Evolutionary conservation across 176 grass and related monocot genomes (phyloP), one percentile per base, ranked within the genome.

Genomic region (Lolium multiflorum): DNA sequence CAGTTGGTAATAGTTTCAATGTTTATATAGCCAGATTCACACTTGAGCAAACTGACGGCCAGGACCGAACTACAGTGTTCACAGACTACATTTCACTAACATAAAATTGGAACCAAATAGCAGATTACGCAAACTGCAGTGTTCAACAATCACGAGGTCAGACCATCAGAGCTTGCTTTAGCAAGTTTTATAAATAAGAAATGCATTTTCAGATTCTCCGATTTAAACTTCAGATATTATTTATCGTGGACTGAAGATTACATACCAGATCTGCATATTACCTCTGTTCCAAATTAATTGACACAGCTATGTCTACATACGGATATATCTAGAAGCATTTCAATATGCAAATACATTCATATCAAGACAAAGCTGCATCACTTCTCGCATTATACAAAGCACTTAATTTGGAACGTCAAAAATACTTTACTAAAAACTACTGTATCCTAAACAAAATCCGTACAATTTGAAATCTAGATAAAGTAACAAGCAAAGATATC

Each of bases 401-500:
- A 35, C 31, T 35, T 35, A 35, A 35, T 35, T 35, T 35, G 31
- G 31, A 35, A 35, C 31, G 31, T 35, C 31, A 3, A 35, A 35
- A 35, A 35, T 35, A 35, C 31, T 35, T 60, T 35, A 65, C 62
- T 48, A 71, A 41, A 73, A 60, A 38, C 21, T 52, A 59, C 21
- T 49, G 52, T 18, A 52, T 41, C 44, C 80, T 61, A 51, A 21
- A 76, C 75, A 83, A 78, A 62, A 39, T 26, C 48, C 10, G 9
- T 39, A 78, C 26, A 78, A 24, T 31, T 37, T 20, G 6, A 78
- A 78, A 88, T 43, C 37, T n/a, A 3, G 39, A 88, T 64, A 64
- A 64, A 64, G 61, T 60, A 48, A 39, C 62, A 16, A 56, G 65
- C 31, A 50, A 70, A 49, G 3, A 18, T 14, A 51, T 18, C 54